A percentile compares a stretch with the other conserved stretches of the same genome.
These are phyloP conservation scores for Microcera coccophila DNA, from an alignment of 2,329 filamentous ascomycete species.

Conservation along the genomic window DNA sequence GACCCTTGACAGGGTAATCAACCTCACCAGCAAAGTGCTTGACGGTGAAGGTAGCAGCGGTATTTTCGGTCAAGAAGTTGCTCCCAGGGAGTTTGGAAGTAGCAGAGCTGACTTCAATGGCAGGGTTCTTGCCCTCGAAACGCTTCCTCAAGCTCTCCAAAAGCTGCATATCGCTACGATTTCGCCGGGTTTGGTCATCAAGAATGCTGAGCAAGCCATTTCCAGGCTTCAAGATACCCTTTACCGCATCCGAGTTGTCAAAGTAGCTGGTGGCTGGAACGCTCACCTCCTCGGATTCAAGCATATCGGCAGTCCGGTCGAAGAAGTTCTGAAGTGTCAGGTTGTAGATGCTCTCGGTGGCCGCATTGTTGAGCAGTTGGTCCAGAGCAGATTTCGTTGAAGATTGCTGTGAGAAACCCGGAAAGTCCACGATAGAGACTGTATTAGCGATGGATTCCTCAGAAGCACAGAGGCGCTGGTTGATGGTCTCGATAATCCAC, in stretches of 20 bases:
- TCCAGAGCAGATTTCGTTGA: slow-evolving; percentile 83
- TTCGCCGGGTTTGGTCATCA: slow-evolving; percentile 89
- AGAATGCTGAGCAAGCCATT: slow-evolving; percentile 92
- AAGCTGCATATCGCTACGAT: slow-evolving; percentile 83
- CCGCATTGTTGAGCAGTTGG: slow-evolving; percentile 91
- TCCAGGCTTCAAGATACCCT: slow-evolving; percentile 83
- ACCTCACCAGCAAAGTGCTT: slow-evolving; percentile 96
- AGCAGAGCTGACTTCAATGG: slow-evolving; percentile 73
- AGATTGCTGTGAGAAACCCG: slow-evolving; percentile 81
- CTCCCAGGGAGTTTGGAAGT: slow-evolving; percentile 77
- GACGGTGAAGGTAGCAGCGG: slow-evolving; percentile 77
- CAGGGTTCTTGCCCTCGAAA: slow-evolving; percentile 90
- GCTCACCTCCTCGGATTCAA: slow-evolving; percentile 89
- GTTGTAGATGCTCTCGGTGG: slow-evolving; percentile 88
- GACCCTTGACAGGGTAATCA: slow-evolving; percentile 80
- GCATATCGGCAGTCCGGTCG: slow-evolving; percentile 84
- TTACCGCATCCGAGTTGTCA: slow-evolving; percentile 93
- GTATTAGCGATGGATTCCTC: slow-evolving; percentile 92
- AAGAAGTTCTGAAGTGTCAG: slow-evolving; percentile 94
- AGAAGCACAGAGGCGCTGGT: slow-evolving; percentile 79
- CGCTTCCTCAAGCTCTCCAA: slow-evolving; percentile 87
- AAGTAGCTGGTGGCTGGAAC: slow-evolving; percentile 94
- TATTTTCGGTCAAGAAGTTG: slow-evolving; percentile 84
- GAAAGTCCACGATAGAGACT: slow-evolving; percentile 92
- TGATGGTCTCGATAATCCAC: slow-evolving; percentile 89